Conservation (phyloP, 108 stramenopile genomes). For the Nitzschia sp. region DNA sequence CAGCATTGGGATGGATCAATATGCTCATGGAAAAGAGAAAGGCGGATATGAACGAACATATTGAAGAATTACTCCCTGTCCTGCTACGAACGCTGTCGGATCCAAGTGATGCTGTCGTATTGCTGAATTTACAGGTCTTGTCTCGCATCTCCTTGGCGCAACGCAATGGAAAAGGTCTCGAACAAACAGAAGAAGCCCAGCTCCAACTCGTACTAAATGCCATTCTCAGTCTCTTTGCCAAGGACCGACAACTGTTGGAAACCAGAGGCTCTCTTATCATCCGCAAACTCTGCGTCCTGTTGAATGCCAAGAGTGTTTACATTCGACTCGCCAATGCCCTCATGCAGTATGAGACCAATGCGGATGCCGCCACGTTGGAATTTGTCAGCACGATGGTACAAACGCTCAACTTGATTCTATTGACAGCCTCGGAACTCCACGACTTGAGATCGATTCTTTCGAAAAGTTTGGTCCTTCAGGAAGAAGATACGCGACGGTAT, state of each 20-base stretch:
- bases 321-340: conserved; percentile 87
- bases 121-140: conserved; percentile 92
- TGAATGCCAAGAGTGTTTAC: conserved; percentile 94
- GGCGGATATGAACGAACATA: conserved; percentile 88
- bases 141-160: conserved; percentile 85
- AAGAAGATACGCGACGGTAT: background rate
- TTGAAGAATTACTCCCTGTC: conserved; percentile 85
- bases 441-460: conserved; percentile 75
- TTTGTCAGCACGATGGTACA: conserved; percentile 97
- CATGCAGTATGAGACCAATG: conserved; percentile 55
- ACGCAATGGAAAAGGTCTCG: conserved; percentile 35
- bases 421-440: conserved; percentile 95
- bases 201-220: conserved; percentile 92
- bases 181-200: conserved; percentile 71
- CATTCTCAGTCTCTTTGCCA: conserved; percentile 86
- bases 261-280: conserved; percentile 95
- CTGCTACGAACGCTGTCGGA: conserved; percentile 93
- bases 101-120: conserved; percentile 88
- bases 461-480: conserved; percentile 17
- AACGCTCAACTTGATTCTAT: conserved; percentile 94
- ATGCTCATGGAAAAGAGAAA: conserved; percentile 96
- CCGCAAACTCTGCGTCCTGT: conserved; percentile 92
- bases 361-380: conserved; percentile 66
- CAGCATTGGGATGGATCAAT: conserved; percentile 92
- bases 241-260: conserved; percentile 90